Evolutionary conservation across 1,284 basidiomycete species (phyloP).

Genomic region (Ganoderma boninense): DNA sequence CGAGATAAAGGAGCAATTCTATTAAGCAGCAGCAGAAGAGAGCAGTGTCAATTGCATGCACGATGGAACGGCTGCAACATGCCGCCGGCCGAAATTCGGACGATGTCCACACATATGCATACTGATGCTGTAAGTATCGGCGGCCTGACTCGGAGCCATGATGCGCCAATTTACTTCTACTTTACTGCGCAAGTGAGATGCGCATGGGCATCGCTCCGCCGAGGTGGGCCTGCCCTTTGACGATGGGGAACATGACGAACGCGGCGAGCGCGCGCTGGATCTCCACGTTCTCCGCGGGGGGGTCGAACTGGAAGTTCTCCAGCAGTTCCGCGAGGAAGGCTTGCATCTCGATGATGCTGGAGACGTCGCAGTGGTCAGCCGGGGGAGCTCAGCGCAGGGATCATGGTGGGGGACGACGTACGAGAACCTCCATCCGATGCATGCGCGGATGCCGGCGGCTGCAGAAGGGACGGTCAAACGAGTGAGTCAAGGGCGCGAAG

Average conservation of each 20-base stretch:
- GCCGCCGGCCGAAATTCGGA: too few relatives aligned
- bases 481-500: not conserved
- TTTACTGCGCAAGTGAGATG: conserved; percentile 15
- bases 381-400: not conserved
- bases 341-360: conserved; percentile 41
- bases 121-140: too few relatives aligned
- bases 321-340: conserved; percentile 34
- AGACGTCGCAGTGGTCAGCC: not conserved
- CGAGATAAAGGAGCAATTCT: too few relatives aligned
- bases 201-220: conserved; percentile 36
- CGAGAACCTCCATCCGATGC: conserved; percentile 48
- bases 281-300: conserved; percentile 43
- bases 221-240: conserved; percentile 53
- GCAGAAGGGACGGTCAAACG: too few relatives aligned
- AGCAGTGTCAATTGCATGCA: too few relatives aligned
- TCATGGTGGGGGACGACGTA: conserved; percentile 28
- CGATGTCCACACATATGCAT: too few relatives aligned
- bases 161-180: too few relatives aligned
- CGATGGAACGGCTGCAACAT: too few relatives aligned
- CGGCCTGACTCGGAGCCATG: too few relatives aligned
- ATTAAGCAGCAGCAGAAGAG: too few relatives aligned
- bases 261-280: conserved; percentile 47
- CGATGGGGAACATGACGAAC: conserved; percentile 50
- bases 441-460: conserved; percentile 41
- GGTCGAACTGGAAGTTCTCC: conserved; percentile 38